A percentile compares a stretch with the other conserved stretches of the same genome.
Evolutionary conservation across 805 yeast species (phyloP).

Genomic region (Zygosaccharomyces pseudorouxii): DNA sequence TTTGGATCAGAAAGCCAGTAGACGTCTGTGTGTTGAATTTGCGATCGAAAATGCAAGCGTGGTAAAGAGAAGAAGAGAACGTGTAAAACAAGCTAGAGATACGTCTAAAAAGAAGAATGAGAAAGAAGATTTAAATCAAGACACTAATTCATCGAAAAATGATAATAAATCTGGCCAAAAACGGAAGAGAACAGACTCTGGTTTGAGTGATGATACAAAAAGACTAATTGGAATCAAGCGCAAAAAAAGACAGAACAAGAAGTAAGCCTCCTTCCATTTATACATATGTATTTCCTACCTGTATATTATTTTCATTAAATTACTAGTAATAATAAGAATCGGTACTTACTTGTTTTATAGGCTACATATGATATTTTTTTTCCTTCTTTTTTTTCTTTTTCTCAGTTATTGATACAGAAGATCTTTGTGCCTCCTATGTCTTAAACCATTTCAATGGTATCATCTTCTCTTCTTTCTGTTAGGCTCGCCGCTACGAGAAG

Average conservation of each 20-base stretch:
- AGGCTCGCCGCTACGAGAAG: constrained; percentile 24
- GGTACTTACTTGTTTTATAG: background rate
- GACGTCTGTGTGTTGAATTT: constrained; percentile 88
- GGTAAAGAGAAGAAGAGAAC: constrained; percentile 82
- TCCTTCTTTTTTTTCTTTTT: background rate
- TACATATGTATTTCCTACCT: background rate
- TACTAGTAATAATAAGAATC: background rate
- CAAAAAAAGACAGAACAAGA: constrained; percentile 50
- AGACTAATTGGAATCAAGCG: constrained; percentile 65
- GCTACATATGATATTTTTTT: background rate
- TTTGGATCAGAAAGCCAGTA: constrained; percentile 51
- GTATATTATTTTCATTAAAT: constrained; percentile 1
- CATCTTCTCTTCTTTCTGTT: constrained; percentile 29
- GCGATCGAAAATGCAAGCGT: constrained; percentile 95
- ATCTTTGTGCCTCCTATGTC: background rate
- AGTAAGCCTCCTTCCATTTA: constrained; percentile 9
- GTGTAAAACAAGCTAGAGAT: constrained; percentile 42
- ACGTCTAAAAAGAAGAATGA: constrained; percentile 29
- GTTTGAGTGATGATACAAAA: constrained; percentile 51
- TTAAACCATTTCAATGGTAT: background rate
- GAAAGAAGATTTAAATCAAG: constrained; percentile 23
- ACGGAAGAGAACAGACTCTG: constrained; percentile 28
- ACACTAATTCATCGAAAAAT: constrained; percentile 23
- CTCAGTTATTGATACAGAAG: background rate
- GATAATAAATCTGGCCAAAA: constrained; percentile 24